These are phyloP conservation scores for Aquanectria penicillioides DNA, from an alignment of 2,329 filamentous ascomycete genomes.

Conservation along the genomic window DNA sequence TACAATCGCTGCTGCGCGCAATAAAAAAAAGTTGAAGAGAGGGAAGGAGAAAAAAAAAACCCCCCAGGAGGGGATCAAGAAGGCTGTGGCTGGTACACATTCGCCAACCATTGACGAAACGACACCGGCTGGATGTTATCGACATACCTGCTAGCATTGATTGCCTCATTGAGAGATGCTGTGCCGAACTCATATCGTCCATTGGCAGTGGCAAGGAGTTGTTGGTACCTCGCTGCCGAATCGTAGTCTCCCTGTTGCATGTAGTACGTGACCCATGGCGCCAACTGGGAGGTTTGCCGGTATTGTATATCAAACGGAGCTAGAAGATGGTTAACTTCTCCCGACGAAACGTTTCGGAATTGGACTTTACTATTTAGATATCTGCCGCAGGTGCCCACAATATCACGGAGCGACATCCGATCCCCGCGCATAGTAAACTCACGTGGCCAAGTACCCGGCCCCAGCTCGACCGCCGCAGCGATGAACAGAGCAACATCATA, in stretches of 20 bases:
- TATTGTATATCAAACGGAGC: constrained; percentile 52
- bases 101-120: constrained; percentile 64
- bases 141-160: constrained; percentile 49
- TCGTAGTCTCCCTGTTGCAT: constrained; percentile 58
- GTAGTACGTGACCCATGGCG: constrained; percentile 52
- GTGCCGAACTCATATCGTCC: constrained; percentile 73
- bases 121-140: constrained; percentile 56
- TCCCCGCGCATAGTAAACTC: constrained; percentile 79
- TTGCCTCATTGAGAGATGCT: constrained; percentile 67
- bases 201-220: constrained; percentile 74
- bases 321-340: constrained; percentile 40
- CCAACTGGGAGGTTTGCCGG: constrained; percentile 53
- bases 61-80: background rate
- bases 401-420: constrained; percentile 66
- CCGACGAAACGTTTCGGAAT: background rate
- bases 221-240: constrained; percentile 64
- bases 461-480: constrained; percentile 73
- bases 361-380: constrained; percentile 59
- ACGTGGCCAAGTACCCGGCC: constrained; percentile 68
- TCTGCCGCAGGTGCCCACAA: constrained; percentile 61
- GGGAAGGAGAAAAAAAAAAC: background rate
- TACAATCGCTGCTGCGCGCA: no score
- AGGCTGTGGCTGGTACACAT: background rate
- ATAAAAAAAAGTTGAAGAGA: no score
- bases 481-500: constrained; percentile 77